Conservation (phyloP, 805 yeast genomes). For the Saturnispora sanitii region DNA sequence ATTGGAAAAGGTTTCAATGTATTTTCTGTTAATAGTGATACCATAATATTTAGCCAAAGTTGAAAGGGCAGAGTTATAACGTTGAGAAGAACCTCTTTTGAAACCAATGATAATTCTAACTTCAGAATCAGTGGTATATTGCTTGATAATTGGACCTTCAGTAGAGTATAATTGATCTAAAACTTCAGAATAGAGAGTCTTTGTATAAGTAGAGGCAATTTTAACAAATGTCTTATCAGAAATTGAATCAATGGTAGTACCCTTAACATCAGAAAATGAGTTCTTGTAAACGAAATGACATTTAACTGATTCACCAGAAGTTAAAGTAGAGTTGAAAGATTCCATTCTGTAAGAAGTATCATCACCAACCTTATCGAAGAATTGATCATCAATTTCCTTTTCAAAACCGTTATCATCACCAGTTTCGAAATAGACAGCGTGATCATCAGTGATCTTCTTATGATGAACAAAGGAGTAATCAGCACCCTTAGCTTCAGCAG, state of each 20-base stretch:
- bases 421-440: conserved; percentile 86
- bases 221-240: conserved; percentile 72
- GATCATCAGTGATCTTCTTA: conserved; percentile 70
- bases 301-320: conserved; percentile 36
- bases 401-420: conserved; percentile 45
- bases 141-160: conserved; percentile 89
- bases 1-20: conserved; percentile 87
- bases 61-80: conserved; percentile 78
- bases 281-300: conserved; percentile 83
- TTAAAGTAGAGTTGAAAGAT: conserved; percentile 61
- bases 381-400: conserved; percentile 69
- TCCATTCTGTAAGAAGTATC: conserved; percentile 56
- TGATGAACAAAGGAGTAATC: conserved; percentile 50
- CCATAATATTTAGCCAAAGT: conserved; percentile 85
- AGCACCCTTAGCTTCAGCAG: conserved; percentile 60
- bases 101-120: conserved; percentile 83
- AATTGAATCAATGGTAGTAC: conserved; percentile 41
- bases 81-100: conserved; percentile 73
- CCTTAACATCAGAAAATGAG: conserved; percentile 31
- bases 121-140: conserved; percentile 70
- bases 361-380: conserved; percentile 41
- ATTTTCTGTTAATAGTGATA: conserved; percentile 75
- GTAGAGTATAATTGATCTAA: conserved; percentile 59
- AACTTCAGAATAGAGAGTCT: conserved; percentile 61
- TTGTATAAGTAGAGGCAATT: conserved; percentile 73